A percentile compares a stretch with the other conserved stretches of the same genome.
These are phyloP conservation scores for Tolypocladium paradoxum DNA, from an alignment of 2,329 filamentous ascomycete species.

Conservation along the genomic window DNA sequence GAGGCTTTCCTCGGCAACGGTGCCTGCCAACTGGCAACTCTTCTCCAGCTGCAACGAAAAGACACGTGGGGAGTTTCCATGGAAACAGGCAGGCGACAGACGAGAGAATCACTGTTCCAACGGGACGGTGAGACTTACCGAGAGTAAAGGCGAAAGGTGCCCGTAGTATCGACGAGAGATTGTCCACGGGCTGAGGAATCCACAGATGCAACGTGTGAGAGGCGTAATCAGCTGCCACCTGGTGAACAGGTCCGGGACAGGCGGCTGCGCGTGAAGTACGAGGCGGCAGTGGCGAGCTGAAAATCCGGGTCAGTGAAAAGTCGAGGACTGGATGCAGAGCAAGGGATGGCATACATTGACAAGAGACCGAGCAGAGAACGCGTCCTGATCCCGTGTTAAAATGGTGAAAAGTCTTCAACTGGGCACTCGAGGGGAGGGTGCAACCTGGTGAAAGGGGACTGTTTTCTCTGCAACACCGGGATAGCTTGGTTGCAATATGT, in stretches of 20 bases:
- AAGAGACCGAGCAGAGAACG: too few species aligned
- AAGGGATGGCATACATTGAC: too few species aligned
- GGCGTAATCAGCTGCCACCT: background rate
- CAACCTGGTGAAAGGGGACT: too few species aligned
- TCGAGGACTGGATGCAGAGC: too few species aligned
- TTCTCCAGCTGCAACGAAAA: background rate
- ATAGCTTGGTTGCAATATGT: too few species aligned
- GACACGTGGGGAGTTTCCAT: background rate
- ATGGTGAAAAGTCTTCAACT: too few species aligned
- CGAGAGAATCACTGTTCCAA: too few species aligned
- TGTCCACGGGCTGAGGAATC: background rate
- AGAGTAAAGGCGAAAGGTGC: background rate
- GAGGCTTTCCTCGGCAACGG: background rate
- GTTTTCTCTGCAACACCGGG: too few species aligned
- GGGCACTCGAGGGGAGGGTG: too few species aligned
- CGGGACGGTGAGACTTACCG: background rate
- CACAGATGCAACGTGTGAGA: background rate
- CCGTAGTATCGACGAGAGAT: background rate
- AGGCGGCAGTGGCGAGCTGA: background rate
- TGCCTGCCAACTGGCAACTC: background rate
- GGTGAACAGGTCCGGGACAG: background rate
- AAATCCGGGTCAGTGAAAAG: background rate
- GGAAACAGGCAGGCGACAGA: background rate
- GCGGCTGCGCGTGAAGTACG: background rate
- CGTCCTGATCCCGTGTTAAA: too few species aligned